Evolutionary conservation across 495 filamentous ascomycete species (phyloP).

Genomic region (Aspergillus asperescens): DNA sequence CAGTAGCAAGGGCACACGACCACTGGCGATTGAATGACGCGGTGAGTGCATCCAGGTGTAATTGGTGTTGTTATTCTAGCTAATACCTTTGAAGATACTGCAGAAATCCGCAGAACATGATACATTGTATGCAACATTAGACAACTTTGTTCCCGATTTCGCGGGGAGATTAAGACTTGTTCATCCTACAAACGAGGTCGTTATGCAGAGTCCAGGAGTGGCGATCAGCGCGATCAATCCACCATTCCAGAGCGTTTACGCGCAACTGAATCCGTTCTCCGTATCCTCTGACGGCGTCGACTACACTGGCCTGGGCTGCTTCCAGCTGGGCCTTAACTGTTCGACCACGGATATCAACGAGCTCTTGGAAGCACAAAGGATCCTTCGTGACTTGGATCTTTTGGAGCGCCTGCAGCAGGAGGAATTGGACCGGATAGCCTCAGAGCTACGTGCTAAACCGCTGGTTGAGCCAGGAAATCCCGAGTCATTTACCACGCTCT

Average conservation of each 20-base stretch:
- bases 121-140: conserved; percentile 2
- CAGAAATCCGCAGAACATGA: too few relatives aligned
- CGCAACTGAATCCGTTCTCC: conserved; percentile 17
- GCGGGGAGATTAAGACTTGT: conserved; percentile 6
- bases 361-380: conserved; percentile 11
- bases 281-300: conserved; percentile 12
- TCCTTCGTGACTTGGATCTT: conserved; percentile 11
- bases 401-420: conserved; percentile 11
- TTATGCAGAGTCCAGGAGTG: conserved; percentile 4
- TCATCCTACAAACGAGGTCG: too few relatives aligned
- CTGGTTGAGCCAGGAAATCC: not conserved
- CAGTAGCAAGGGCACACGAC: conserved; percentile 7
- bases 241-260: too few relatives aligned
- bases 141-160: conserved; percentile 10
- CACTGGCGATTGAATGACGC: conserved; percentile 13
- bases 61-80: too few relatives aligned
- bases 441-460: not conserved
- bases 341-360: conserved; percentile 13
- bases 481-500: not conserved
- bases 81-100: too few relatives aligned
- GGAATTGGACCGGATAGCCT: conserved; percentile 8
- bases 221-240: not conserved
- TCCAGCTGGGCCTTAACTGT: conserved; percentile 19
- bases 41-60: too few relatives aligned
- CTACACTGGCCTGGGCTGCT: conserved; percentile 15